Evolutionary conservation across 495 filamentous ascomycete species (phyloP).

Genomic region (Aspergillus sparsus): DNA sequence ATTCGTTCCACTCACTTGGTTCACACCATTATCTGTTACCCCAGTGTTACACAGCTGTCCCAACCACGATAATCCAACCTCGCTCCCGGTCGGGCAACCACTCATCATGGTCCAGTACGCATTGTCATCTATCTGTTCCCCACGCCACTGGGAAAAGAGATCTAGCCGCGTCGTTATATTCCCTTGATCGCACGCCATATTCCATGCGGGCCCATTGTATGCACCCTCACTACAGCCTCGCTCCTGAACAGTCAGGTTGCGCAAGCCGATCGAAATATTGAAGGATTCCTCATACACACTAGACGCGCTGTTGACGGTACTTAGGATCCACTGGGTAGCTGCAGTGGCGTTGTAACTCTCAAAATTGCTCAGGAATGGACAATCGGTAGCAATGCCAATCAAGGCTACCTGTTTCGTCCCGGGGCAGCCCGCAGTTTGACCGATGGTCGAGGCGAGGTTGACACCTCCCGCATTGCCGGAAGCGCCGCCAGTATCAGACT

Average conservation of each 20-base stretch:
- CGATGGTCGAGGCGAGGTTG: slow-evolving; percentile 80
- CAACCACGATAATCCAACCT: slow-evolving; percentile 92
- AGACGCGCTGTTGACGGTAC: slow-evolving; percentile 82
- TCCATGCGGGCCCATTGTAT: slow-evolving; percentile 75
- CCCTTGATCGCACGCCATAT: slow-evolving; percentile 63
- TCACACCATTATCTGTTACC: slow-evolving; percentile 48
- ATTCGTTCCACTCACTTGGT: slow-evolving; percentile 80
- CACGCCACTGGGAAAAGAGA: slow-evolving; percentile 86
- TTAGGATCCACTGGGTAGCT: slow-evolving; percentile 71
- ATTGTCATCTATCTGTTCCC: slow-evolving; percentile 69
- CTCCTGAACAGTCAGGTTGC: slow-evolving; percentile 77
- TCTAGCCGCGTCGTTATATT: slow-evolving; percentile 80
- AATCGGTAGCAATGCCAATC: slow-evolving; percentile 91
- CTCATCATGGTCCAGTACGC: slow-evolving; percentile 94
- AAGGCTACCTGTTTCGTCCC: slow-evolving; percentile 84
- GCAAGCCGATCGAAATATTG: slow-evolving; percentile 88
- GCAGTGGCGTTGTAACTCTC: slow-evolving; percentile 55
- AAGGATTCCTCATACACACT: slow-evolving; percentile 84
- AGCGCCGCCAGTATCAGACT: slow-evolving; percentile 55
- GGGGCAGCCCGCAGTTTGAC: slow-evolving; percentile 78
- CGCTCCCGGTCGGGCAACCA: slow-evolving; percentile 78
- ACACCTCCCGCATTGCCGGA: slow-evolving; percentile 79
- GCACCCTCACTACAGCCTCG: slow-evolving; percentile 64
- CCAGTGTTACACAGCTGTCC: slow-evolving; percentile 78
- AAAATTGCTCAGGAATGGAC: slow-evolving; percentile 76